Evolutionary conservation across 345 rosid genomes (phyloP).

Genomic region (Eucalyptus polyanthemos): DNA sequence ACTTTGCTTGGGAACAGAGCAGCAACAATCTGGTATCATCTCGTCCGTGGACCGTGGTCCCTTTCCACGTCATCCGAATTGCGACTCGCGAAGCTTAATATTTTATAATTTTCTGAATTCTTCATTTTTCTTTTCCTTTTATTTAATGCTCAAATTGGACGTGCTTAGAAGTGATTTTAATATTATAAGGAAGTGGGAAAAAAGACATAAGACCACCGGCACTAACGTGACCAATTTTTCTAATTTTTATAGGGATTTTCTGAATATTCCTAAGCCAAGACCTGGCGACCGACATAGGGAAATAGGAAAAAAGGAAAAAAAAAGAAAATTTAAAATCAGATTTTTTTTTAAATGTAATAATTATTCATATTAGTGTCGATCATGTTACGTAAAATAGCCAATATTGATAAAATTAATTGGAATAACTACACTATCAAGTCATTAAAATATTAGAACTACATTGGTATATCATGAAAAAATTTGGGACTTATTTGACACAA

Average conservation of each 20-base stretch:
- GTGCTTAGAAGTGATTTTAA: neutral
- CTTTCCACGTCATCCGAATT: neutral
- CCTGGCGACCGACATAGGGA: neutral
- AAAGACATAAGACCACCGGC: neutral
- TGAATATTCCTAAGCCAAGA: neutral
- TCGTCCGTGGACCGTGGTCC: neutral
- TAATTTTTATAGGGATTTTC: neutral
- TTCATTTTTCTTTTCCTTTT: neutral
- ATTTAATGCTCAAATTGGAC: neutral
- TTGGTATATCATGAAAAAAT: too few species aligned
- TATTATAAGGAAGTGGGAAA: neutral
- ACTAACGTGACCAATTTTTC: neutral
- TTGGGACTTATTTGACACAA: too few species aligned
- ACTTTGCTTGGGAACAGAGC: neutral
- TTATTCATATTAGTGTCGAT: fast-evolving
- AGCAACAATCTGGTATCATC: neutral
- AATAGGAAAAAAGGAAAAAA: too few species aligned
- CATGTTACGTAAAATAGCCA: too few species aligned
- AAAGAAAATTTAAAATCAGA: too few species aligned
- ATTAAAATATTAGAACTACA: too few species aligned
- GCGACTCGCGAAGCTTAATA: neutral
- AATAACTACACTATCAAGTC: too few species aligned
- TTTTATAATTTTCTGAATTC: neutral
- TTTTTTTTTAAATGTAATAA: too few species aligned
- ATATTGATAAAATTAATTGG: too few species aligned